Conservation (phyloP, 1,284 basidiomycete species). For the Sporisorium reilianum region DNA sequence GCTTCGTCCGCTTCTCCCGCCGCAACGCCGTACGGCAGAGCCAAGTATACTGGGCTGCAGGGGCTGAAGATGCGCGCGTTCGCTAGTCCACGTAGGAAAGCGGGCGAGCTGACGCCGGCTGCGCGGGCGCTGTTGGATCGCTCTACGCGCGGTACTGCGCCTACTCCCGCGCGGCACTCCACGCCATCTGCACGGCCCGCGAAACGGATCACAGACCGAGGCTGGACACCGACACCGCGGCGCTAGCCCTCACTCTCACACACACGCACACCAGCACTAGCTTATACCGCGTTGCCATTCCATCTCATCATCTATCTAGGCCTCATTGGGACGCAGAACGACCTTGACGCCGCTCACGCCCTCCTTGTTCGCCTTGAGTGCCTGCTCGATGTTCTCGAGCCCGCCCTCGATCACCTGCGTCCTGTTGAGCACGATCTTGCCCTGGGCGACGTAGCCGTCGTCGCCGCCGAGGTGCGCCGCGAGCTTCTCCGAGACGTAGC, state of each 20-base stretch:
- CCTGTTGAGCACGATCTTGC: slow-evolving; percentile 44
- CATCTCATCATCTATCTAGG: too few species aligned
- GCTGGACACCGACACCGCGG: slow-evolving; percentile 37
- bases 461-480: slow-evolving; percentile 48
- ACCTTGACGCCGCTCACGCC: slow-evolving; percentile 57
- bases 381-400: slow-evolving; percentile 39
- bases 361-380: slow-evolving; percentile 49
- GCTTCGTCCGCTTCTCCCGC: background rate
- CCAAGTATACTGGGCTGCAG: slow-evolving; percentile 27
- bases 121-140: slow-evolving; percentile 37
- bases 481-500: slow-evolving; percentile 37
- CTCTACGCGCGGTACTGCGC: slow-evolving; percentile 17
- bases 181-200: background rate
- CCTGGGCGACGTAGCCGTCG: slow-evolving; percentile 47
- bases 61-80: slow-evolving; percentile 10
- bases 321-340: slow-evolving; percentile 44
- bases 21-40: slow-evolving; percentile 25
- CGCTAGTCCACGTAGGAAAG: slow-evolving; percentile 11
- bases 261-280: too few species aligned
- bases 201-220: slow-evolving; percentile 8
- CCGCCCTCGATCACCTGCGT: slow-evolving; percentile 48
- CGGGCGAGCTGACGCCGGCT: slow-evolving; percentile 30
- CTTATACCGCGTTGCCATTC: too few species aligned
- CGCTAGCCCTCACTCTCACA: background rate
- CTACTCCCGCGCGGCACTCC: background rate